Percentiles rank a stretch among this genome's conserved stretches.
Conservation (phyloP, 208 protist species). For the Crithidia bombi region DNA sequence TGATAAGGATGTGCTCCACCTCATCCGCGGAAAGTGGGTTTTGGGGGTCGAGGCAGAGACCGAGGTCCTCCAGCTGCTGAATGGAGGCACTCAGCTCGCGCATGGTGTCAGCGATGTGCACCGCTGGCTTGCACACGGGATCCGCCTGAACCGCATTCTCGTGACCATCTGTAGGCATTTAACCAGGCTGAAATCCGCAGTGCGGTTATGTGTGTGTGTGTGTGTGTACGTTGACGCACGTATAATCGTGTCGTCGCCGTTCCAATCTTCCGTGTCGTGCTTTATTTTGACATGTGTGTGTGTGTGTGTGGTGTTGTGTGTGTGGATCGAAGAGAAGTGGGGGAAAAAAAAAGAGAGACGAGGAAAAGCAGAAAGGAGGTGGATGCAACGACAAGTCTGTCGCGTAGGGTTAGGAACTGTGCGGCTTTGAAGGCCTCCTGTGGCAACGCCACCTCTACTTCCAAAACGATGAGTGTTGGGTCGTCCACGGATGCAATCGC, state of each 20-base stretch:
- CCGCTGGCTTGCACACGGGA: background rate
- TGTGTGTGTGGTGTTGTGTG: background rate
- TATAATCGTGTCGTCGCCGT: too few relatives aligned
- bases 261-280: slow-evolving; percentile 2
- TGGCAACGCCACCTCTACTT: too few relatives aligned
- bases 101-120: slow-evolving; percentile 42
- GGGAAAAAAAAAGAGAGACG: slow-evolving; percentile 17
- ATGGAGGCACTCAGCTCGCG: slow-evolving; percentile 40
- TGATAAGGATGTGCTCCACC: slow-evolving; percentile 80
- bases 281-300: background rate
- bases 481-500: too few relatives aligned
- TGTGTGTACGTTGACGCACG: slow-evolving; percentile 8
- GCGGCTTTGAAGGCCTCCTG: too few relatives aligned
- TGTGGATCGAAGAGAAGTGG: background rate
- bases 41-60: slow-evolving; percentile 48
- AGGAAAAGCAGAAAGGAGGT: background rate
- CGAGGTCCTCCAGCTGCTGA: slow-evolving; percentile 52
- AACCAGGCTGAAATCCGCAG: slow-evolving; percentile 15
- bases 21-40: slow-evolving; percentile 32
- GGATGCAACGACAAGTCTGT: background rate
- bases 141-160: background rate
- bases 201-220: slow-evolving; percentile 3
- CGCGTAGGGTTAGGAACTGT: too few relatives aligned
- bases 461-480: background rate
- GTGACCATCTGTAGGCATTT: background rate